Evolutionary conservation across 805 yeast species (phyloP).

Genomic region (Cyberlindnera saturnus): DNA sequence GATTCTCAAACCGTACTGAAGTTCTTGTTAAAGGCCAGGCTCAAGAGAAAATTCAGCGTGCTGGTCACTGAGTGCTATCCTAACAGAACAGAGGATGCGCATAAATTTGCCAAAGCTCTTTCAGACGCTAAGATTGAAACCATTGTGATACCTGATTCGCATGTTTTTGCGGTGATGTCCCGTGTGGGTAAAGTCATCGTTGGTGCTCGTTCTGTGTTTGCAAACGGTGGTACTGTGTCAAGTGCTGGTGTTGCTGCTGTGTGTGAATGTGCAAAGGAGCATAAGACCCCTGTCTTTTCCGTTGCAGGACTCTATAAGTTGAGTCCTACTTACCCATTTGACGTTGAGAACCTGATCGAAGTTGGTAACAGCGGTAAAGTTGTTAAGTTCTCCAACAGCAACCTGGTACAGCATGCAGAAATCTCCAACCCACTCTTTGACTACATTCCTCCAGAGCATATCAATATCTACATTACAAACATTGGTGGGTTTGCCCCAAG

Average conservation of each 20-base stretch:
- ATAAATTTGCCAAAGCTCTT: slow-evolving; percentile 69
- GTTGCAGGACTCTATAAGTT: slow-evolving; percentile 92
- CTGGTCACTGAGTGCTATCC: slow-evolving; percentile 90
- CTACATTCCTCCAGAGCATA: slow-evolving; percentile 88
- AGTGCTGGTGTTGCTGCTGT: slow-evolving; percentile 89
- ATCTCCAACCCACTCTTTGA: slow-evolving; percentile 87
- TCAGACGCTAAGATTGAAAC: slow-evolving; percentile 86
- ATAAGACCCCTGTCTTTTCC: slow-evolving; percentile 92
- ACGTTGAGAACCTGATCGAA: slow-evolving; percentile 77
- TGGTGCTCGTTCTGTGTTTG: slow-evolving; percentile 89
- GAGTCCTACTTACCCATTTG: slow-evolving; percentile 81
- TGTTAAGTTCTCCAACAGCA: slow-evolving; percentile 65
- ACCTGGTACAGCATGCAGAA: slow-evolving; percentile 64
- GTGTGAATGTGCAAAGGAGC: slow-evolving; percentile 93
- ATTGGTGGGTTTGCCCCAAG: slow-evolving; percentile 93
- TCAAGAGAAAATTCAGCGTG: slow-evolving; percentile 88
- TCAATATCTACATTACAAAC: slow-evolving; percentile 91
- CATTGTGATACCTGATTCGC: slow-evolving; percentile 86
- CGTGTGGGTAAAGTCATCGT: slow-evolving; percentile 93
- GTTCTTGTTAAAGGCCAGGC: slow-evolving; percentile 78
- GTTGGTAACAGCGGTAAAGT: slow-evolving; percentile 95
- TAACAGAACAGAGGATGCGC: slow-evolving; percentile 73
- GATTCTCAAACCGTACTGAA: slow-evolving; percentile 83
- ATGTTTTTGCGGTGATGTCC: slow-evolving; percentile 93
- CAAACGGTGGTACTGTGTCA: slow-evolving; percentile 92